Base-by-base conservation (phyloP, 176 grass and related monocot species). In the Phoenix dactylifera region DNA sequence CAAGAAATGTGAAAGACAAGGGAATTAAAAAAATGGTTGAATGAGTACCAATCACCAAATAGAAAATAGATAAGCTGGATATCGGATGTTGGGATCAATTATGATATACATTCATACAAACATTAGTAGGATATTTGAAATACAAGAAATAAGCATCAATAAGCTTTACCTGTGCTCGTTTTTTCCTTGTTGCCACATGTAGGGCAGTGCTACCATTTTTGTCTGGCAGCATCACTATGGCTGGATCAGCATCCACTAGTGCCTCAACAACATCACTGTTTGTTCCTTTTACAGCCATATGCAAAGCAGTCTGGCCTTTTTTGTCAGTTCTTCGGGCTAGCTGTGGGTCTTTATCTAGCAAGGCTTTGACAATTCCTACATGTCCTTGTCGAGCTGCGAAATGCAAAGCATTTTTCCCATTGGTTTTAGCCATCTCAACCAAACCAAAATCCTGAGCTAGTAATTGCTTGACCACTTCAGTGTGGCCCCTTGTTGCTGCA, bases 221-320 rank as follows among this genome's bases (percentile, higher is more conserved):
- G 49, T 65, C 63, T 52, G 63, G 63, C n/a, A 65, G 63, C 63
- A 65, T 65, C 16, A 65, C 63, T 17, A 52, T 65, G 15, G 63
- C 63, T 52, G 49, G 63, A 65, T 65, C 63, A 28, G 63, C 5
- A 51, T 26, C 49, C 63, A 65, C 22, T 18, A 65, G 63, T 18
- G 49, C 63, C 24, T 52, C 26, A 65, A 65, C 63, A 26, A 65
- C 63, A 22, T 52, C 49, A 65, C 49, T 52, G 6, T 18, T 65
- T 51, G 63, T 65, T 26, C 63, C 63, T 49, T 65, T 65, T 23
- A 65, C 63, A 25, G 63, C 63, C 63, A 65, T 65, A 24, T 65
- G 63, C 63, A 65, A 65, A 25, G 63, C 63, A 65, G 63, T 65
- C 51, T 65, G 63, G 2, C 63, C 49, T 23, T 65, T 65, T 49